Percentiles rank a stretch among this genome's conserved stretches.
These are phyloP conservation scores for Hemileia vastatrix DNA, from an alignment of 1,284 basidiomycete species.

Conservation along the genomic window DNA sequence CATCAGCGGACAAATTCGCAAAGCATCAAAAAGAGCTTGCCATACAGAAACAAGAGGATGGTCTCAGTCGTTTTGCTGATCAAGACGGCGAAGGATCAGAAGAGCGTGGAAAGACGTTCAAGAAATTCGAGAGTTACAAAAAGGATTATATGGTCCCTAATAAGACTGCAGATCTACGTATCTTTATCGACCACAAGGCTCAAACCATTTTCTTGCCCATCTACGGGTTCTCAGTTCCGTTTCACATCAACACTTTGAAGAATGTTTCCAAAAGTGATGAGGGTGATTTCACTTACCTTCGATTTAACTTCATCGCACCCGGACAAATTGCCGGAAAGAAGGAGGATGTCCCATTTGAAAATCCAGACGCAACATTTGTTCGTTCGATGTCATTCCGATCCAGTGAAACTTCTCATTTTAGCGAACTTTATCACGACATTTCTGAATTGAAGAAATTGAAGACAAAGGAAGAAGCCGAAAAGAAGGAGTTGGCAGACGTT, in stretches of 20 bases:
- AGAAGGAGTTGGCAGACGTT: conserved; percentile 95
- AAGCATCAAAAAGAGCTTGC: conserved; percentile 84
- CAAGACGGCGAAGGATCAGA: conserved; percentile 55
- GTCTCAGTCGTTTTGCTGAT: conserved; percentile 70
- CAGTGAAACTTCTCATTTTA: conserved; percentile 75
- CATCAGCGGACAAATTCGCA: conserved; percentile 59
- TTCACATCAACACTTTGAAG: conserved; percentile 98
- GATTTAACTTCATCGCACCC: conserved; percentile 97
- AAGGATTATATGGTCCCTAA: conserved; percentile 77
- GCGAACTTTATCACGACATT: conserved; percentile 79
- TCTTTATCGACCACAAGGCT: conserved; percentile 79
- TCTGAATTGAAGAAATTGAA: conserved; percentile 91
- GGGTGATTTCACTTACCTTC: conserved; percentile 82
- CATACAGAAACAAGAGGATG: conserved; percentile 64
- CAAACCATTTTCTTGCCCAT: conserved; percentile 84
- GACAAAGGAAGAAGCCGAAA: conserved; percentile 92
- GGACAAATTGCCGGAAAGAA: conserved; percentile 97
- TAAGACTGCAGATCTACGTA: conserved; percentile 49
- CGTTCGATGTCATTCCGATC: conserved; percentile 91
- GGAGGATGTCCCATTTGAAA: conserved; percentile 98
- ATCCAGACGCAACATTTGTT: conserved; percentile 91
- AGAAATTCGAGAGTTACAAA: conserved; percentile 93
- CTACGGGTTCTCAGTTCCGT: conserved; percentile 89
- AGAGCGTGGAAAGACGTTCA: conserved; percentile 67
- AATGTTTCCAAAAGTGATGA: conserved; percentile 96